Base-by-base conservation (phyloP, 768 basidiomycete genomes). In the Suillus discolor region DNA sequence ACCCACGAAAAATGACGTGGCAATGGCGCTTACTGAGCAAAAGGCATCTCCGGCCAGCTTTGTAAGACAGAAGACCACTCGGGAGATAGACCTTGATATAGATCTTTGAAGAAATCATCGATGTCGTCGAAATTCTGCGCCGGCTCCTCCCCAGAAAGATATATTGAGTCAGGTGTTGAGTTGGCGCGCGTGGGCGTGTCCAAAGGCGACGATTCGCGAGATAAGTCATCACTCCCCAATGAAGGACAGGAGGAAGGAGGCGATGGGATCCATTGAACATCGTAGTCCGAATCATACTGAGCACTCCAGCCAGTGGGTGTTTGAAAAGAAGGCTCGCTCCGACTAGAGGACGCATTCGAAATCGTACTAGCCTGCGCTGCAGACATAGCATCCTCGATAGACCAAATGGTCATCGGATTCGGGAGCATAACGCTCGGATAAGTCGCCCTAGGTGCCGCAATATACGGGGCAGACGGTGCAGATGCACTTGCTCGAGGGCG, bases 361-460 rank as follows among this genome's bases (percentile, higher is more conserved):
- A 3, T 55, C 20, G 54, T 34, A 3, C 5, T 20, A 4, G 54
- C 18, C 9, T 55, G 54, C 20, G 20, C 5, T 1, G 41, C 18
- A 44, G 59, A 42, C 1, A 31, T 13, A 42, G 25, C 11, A 20
- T 28, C 39, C 3, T 39, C 39, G 25, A 25, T 20, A 28, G 39
- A 60, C 59, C 25, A 60, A 28, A 41, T 28, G 41, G 59, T 13
- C 39, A 12, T 20, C 25, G 59, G 59, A 42, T 60, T 28, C 41
- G 59, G 42, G 28, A 60, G 59, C 41, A 60, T 20, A 42, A 42
- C 41, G 23, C 39, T 42, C 25, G 59, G 59, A 42, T 42, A 60
- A 0, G 16, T 60, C 28, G 25, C n/a, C 12, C 18, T 60, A 13
- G 39, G 39, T 11, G 39, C 59, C 25, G 6, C 39, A 13, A 42